phyloP scores from a whole-genome alignment of 805 yeast genomes.

The Teunomyces funiuensis region DNA sequence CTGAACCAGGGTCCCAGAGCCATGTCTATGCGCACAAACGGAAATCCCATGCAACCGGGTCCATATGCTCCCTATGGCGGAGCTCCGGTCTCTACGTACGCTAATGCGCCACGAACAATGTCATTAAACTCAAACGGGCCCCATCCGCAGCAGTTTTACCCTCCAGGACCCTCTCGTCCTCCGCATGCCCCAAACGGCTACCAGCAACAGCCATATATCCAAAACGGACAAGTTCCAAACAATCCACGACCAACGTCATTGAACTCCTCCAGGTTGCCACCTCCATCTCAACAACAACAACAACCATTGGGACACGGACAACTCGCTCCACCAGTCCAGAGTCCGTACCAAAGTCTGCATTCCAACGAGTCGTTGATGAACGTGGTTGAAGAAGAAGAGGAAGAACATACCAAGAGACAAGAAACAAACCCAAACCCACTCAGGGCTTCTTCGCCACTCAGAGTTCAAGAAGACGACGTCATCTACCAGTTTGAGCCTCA shows the following conservation, averaged over 20 bases:
- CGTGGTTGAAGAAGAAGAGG: constrained; percentile 38
- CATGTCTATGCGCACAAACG: constrained; percentile 10
- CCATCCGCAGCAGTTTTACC: constrained; percentile 10
- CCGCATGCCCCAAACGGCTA: constrained; percentile 6
- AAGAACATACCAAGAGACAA: constrained; percentile 14
- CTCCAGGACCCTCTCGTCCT: constrained; percentile 7
- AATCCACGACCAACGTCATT: constrained; percentile 1
- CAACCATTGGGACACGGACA: constrained; percentile 1
- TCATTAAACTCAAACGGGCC: constrained; percentile 18
- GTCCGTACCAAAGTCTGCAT: constrained; percentile 5
- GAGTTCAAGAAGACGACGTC: constrained; percentile 20
- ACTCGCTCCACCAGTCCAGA: background rate
- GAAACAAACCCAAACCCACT: constrained; percentile 3
- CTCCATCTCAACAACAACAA: constrained; percentile 4
- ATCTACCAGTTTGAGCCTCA: constrained; percentile 33
- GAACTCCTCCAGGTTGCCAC: constrained; percentile 1
- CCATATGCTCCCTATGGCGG: constrained; percentile 3
- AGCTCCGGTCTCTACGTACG: constrained; percentile 2
- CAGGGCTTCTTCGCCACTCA: constrained; percentile 1
- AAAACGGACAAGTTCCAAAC: constrained; percentile 6
- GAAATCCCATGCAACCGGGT: constrained; percentile 5
- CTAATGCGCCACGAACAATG: constrained; percentile 27
- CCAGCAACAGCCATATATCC: background rate
- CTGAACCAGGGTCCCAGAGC: constrained; percentile 11
- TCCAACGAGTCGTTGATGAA: constrained; percentile 35